Evolutionary conservation across 2,329 filamentous ascomycete species (phyloP).

Genomic region (Juglanconis sp.): DNA sequence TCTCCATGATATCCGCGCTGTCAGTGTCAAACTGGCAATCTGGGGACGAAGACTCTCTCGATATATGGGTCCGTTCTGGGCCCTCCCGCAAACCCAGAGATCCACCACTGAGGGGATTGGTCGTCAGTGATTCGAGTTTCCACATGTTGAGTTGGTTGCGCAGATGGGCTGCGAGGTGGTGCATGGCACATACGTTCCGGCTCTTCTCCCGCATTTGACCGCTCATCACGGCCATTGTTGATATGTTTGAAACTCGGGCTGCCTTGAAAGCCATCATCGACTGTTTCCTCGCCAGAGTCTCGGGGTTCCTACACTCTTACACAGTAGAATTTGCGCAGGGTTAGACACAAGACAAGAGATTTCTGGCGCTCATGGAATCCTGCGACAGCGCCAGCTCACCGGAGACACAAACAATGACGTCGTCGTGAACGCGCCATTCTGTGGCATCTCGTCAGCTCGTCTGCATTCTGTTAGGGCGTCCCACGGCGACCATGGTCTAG

Average conservation of each 20-base stretch:
- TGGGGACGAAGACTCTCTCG: not conserved
- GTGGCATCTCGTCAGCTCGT: not conserved
- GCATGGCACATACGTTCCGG: not conserved
- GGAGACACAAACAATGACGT: slow-evolving; percentile 10
- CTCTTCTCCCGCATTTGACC: not conserved
- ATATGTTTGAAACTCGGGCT: not conserved
- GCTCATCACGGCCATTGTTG: slow-evolving; percentile 1
- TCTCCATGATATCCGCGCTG: not conserved
- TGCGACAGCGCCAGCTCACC: slow-evolving; percentile 4
- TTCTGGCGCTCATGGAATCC: not conserved
- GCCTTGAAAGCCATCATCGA: not conserved
- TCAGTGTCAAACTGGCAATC: not conserved
- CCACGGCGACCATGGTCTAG: not conserved
- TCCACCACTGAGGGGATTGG: not conserved
- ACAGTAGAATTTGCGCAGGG: not conserved
- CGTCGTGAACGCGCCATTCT: not conserved
- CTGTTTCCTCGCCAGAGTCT: not conserved
- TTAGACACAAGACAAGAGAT: not conserved
- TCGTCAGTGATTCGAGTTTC: not conserved
- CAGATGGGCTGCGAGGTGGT: not conserved
- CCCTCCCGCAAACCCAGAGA: not conserved
- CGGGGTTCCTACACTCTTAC: not conserved
- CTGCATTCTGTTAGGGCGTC: slow-evolving; percentile 3
- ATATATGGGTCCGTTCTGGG: not conserved
- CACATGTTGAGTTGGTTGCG: not conserved